Evolutionary conservation across 345 rosid species (phyloP).

Genomic region (Moricandia moricandioides): DNA sequence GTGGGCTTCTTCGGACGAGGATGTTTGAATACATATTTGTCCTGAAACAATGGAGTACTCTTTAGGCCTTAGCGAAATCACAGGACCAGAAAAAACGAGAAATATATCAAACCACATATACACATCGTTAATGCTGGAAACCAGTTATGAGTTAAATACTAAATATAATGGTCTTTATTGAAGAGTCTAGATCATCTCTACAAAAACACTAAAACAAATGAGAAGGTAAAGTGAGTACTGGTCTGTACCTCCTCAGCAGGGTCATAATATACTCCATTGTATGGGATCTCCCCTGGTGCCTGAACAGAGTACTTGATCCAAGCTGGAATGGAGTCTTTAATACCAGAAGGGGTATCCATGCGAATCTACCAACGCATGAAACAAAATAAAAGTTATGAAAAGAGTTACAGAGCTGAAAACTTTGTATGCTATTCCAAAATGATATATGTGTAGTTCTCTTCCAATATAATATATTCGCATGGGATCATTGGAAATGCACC

Average conservation of each 20-base stretch:
- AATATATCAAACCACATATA: slow-evolving; percentile 6
- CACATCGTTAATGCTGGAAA: slow-evolving; percentile 6
- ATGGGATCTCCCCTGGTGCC: slow-evolving; percentile 92
- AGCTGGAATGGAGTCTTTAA: slow-evolving; percentile 97
- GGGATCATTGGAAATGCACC: neutral
- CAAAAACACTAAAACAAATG: neutral
- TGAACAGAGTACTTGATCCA: slow-evolving; percentile 98
- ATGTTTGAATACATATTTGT: slow-evolving; percentile 75
- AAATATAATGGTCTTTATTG: slow-evolving; percentile 7
- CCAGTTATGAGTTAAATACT: neutral
- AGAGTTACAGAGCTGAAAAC: neutral
- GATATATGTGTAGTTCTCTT: neutral
- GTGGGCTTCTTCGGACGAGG: slow-evolving; percentile 83
- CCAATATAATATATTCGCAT: neutral
- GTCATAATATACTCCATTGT: slow-evolving; percentile 91
- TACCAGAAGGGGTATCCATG: slow-evolving; percentile 93
- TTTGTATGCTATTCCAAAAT: slow-evolving; percentile 6
- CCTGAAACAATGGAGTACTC: slow-evolving; percentile 48
- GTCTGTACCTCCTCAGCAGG: slow-evolving; percentile 78
- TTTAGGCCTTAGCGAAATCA: slow-evolving; percentile 17
- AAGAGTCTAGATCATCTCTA: slow-evolving; percentile 13
- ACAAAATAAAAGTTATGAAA: neutral
- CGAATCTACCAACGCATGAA: slow-evolving; percentile 60
- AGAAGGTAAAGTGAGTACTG: slow-evolving; percentile 12
- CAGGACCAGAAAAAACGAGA: slow-evolving; percentile 10